Percentiles rank a stretch among this genome's conserved stretches.
Evolutionary conservation across 371 early-diverging fungal genomes (phyloP).

Genomic region (Zychaea mexicana): DNA sequence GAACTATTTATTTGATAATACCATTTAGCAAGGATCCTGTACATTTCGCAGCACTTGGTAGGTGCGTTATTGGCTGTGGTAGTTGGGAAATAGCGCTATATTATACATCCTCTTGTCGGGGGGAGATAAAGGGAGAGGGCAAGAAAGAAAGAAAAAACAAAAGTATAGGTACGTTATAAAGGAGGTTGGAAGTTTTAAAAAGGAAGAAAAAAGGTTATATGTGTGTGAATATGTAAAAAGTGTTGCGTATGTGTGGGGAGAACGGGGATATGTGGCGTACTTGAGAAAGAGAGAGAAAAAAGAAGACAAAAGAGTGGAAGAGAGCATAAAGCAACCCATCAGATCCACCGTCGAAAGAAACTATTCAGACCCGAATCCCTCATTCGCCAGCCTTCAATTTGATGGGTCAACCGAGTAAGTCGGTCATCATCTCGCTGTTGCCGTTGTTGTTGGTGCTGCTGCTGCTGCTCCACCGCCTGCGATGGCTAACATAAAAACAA

Average conservation of each 20-base stretch:
- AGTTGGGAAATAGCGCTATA: background rate
- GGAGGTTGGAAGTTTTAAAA: no score
- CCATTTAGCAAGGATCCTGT: no score
- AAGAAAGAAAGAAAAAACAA: background rate
- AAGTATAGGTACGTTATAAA: no score
- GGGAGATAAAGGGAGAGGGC: background rate
- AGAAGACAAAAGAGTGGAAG: background rate
- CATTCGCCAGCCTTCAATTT: conserved; percentile 26
- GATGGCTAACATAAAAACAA: conserved; percentile 4
- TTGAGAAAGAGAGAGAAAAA: background rate
- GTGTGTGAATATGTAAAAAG: no score
- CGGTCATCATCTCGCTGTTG: conserved; percentile 17
- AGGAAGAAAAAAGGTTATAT: no score
- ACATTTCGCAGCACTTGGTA: no score
- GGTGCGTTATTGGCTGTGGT: no score
- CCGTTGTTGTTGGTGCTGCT: background rate
- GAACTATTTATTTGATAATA: no score
- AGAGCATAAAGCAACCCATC: background rate
- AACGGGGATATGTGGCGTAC: no score
- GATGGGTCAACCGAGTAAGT: conserved; percentile 13
- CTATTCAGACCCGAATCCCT: conserved; percentile 34
- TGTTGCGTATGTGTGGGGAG: no score
- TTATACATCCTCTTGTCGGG: background rate
- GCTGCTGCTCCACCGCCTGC: conserved; percentile 13
- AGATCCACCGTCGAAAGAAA: conserved; percentile 41